Percentiles rank a stretch among this genome's conserved stretches.
These are phyloP conservation scores for Tricholoma flavovirens DNA, from an alignment of 768 basidiomycete species.

Conservation along the genomic window DNA sequence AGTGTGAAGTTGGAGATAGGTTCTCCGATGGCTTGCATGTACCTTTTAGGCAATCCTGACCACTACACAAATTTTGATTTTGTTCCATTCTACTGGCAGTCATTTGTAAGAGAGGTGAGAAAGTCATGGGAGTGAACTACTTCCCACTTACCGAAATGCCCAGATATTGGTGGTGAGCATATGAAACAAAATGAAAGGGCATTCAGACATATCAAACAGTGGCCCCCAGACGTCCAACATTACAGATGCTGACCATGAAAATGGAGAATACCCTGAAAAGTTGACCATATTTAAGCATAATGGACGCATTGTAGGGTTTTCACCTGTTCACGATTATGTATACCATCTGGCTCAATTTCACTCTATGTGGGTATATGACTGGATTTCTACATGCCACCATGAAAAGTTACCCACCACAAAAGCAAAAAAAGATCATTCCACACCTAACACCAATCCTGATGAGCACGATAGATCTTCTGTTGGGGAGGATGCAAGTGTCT, in stretches of 20 bases:
- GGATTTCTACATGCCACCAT: slow-evolving; percentile 12
- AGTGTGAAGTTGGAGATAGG: too few species aligned
- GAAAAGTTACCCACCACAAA: not conserved
- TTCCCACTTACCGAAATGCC: too few species aligned
- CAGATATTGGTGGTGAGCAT: too few species aligned
- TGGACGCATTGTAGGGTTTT: slow-evolving; percentile 12
- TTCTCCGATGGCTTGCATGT: too few species aligned
- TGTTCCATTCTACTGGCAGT: slow-evolving; percentile 23
- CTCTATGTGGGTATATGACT: slow-evolving; percentile 23
- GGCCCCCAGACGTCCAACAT: not conserved
- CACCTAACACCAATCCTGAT: too few species aligned
- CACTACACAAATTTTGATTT: slow-evolving; percentile 28
- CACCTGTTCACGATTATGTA: too few species aligned
- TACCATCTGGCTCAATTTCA: slow-evolving; percentile 17
- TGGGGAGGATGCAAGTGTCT: too few species aligned
- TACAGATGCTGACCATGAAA: not conserved
- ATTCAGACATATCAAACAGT: too few species aligned
- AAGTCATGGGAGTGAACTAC: slow-evolving; percentile 4
- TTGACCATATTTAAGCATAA: slow-evolving; percentile 7
- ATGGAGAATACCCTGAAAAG: slow-evolving; percentile 7
- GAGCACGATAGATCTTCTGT: too few species aligned
- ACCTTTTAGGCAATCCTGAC: too few species aligned
- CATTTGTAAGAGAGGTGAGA: slow-evolving; percentile 16
- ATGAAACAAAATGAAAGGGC: too few species aligned
- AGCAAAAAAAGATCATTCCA: too few species aligned